Evolutionary conservation across 805 yeast genomes (phyloP), one percentile per base, ranked within the genome.

Genomic region (Sporopachydermia quercuum): DNA sequence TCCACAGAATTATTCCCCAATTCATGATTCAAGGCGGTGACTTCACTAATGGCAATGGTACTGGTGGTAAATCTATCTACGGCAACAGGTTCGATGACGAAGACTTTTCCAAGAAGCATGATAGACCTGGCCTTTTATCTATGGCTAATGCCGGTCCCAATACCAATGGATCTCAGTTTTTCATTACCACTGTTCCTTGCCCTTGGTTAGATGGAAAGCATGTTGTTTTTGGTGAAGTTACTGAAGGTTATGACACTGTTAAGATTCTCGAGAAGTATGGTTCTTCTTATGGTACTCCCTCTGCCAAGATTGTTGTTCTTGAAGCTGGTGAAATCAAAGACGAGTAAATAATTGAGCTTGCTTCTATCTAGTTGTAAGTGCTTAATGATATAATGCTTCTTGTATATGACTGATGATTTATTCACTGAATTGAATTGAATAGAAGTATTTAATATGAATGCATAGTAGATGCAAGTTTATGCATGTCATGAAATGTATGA

Each of bases 101-200:
- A 61, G 80, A 78, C 73, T 81, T 81, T 57, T 48, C 54, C 57
- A 66, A 68, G 66, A 77, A 62, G 57, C 96, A 89, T 71, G 66
- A 68, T 67, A 69, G 76, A 63, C 76, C 93, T 70, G 71, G 86
- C 73, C 66, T 80, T 64, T 62, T 84, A 56, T 83, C 95, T 47
- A 89, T 89, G 96, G 96, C 96, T 61, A 89, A 89, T 61, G 93
- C 96, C 48, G 96, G 96, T 53, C 94, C 94, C 63, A 83, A 85
- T 78, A 84, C 96, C 68, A 89, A 89, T 68, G 96, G 96, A 43
- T 86, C 96, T 41, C 97, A 87, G 68, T 87, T 87, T 67, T 87
- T 89, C 74, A 80, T 85, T 68, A 85, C 96, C 62, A 85, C 95
- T 43, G 87, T 82, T 40, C 70, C 78, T 49, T 69, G 79, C 55